Base-by-base conservation (phyloP, 257 asterid genomes). In the Striga asiatica region DNA sequence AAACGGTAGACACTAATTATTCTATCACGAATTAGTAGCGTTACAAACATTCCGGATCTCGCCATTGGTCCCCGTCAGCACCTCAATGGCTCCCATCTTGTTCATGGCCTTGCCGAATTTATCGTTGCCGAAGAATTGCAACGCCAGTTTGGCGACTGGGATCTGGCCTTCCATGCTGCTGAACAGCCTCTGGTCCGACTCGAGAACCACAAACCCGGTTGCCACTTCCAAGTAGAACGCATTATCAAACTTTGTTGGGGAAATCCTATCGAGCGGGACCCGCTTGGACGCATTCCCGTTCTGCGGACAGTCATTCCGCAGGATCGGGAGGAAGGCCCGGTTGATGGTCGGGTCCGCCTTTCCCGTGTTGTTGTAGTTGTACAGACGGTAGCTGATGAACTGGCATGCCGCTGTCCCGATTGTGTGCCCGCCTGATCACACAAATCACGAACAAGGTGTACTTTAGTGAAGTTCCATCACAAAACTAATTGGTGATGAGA, bases 31-130 rank as follows among this genome's bases (percentile, higher is more conserved):
- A 52, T 85, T 88, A 54, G 80, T 13, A 6, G 95, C 85, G 7
- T 94, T 79, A 66, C 98, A 89, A 53, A 89, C 80, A 61, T 71
- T 78, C 22, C 96, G 93, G 55, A 89, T 83, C 53, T 89, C 91
- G 0, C 98, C 91, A 12, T 55, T 48, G 6, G 22, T 52, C 42
- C 86, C 93, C 0, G 86, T 78, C 66, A 79, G 79, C 20, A 85
- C 81, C 21, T 74, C 83, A 0, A 81, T 54, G 24, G 83, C 83
- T 12, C 95, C 77, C 97, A 89, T 89, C 61, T 85, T 85, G 47
- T 83, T 88, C 97, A 89, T 85, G 3, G 97, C 74, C 45, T 37
- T 66, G 3, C 88, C 79, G 11, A 89, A 89, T 35, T 89, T 88
- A 0, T n/a, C n/a, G n/a, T n/a, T n/a, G n/a, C n/a, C n/a, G n/a